Conservation (phyloP, 2,329 filamentous ascomycete genomes). For the Fusarium fujikuroi region DNA sequence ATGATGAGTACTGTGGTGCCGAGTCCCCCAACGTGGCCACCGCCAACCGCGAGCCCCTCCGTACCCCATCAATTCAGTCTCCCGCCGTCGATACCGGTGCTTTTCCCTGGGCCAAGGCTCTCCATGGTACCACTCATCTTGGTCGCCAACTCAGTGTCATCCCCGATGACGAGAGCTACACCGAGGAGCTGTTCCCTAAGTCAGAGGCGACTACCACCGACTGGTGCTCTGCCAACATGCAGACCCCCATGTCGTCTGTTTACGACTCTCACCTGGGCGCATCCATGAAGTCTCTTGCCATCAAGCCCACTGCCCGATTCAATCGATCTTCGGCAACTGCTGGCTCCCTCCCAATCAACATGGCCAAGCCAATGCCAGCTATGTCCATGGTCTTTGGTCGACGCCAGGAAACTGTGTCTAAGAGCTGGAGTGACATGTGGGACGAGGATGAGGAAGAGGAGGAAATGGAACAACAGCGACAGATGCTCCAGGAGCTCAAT, state of each 20-base stretch:
- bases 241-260: conserved; percentile 84
- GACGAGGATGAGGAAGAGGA: conserved; percentile 87
- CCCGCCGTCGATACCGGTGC: conserved; percentile 82
- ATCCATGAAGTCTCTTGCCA: conserved; percentile 80
- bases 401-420: conserved; percentile 82
- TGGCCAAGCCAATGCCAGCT: conserved; percentile 79
- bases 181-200: conserved; percentile 85
- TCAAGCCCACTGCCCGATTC: conserved; percentile 55
- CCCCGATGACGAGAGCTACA: conserved; percentile 80
- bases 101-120: conserved; percentile 94
- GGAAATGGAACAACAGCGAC: conserved; percentile 66
- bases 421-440: conserved; percentile 99
- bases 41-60: conserved; percentile 92
- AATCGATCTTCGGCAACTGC: conserved; percentile 67
- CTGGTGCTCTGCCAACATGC: conserved; percentile 81
- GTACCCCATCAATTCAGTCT: conserved; percentile 93
- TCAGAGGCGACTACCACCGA: conserved; percentile 76
- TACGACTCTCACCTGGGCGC: conserved; percentile 83
- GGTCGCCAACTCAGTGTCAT: conserved; percentile 89
- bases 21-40: conserved; percentile 82
- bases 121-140: conserved; percentile 80
- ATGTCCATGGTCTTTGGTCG: conserved; percentile 84
- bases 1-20: conserved; percentile 93
- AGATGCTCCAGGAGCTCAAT: conserved; percentile 71
- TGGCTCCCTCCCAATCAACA: conserved; percentile 80